A percentile compares a stretch with the other conserved stretches of the same genome.
These are phyloP conservation scores for Torulaspora franciscae DNA, from an alignment of 805 yeast genomes.

Conservation along the genomic window DNA sequence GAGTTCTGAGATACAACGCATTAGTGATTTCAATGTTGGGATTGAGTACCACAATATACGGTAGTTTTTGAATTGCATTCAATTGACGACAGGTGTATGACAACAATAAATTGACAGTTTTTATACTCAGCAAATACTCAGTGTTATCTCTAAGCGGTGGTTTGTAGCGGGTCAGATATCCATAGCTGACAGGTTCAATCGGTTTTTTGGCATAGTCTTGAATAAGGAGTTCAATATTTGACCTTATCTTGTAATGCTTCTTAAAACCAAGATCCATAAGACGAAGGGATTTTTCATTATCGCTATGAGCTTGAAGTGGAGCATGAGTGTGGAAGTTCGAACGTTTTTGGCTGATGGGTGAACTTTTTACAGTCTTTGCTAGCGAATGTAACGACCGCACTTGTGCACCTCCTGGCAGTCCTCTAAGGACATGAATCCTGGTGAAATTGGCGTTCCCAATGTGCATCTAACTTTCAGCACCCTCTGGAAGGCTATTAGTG, in stretches of 20 bases:
- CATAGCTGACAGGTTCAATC: slow-evolving; percentile 50
- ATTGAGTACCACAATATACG: slow-evolving; percentile 79
- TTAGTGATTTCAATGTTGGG: slow-evolving; percentile 81
- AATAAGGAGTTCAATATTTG: slow-evolving; percentile 55
- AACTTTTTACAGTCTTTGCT: not conserved
- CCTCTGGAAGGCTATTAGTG: not conserved
- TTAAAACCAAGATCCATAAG: slow-evolving; percentile 37
- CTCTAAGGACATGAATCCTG: not conserved
- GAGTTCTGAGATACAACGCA: slow-evolving; percentile 64
- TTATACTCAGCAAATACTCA: slow-evolving; percentile 42
- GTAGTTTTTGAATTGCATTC: slow-evolving; percentile 63
- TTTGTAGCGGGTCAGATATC: slow-evolving; percentile 44
- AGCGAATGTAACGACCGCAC: not conserved
- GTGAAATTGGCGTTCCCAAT: not conserved
- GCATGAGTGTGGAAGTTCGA: slow-evolving; percentile 1
- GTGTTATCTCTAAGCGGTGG: slow-evolving; percentile 32
- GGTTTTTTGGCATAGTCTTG: slow-evolving; percentile 50
- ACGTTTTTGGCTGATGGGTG: not conserved
- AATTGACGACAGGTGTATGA: slow-evolving; percentile 67
- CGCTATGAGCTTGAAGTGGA: not conserved
- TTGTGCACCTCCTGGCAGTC: not conserved
- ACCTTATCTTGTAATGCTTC: slow-evolving; percentile 52
- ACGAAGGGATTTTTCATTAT: not conserved
- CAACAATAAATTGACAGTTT: slow-evolving; percentile 53
- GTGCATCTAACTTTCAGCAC: not conserved